phyloP scores from a whole-genome alignment of 202 grass and related monocot genomes.

The Schoenoplectus tabernaemontani region DNA sequence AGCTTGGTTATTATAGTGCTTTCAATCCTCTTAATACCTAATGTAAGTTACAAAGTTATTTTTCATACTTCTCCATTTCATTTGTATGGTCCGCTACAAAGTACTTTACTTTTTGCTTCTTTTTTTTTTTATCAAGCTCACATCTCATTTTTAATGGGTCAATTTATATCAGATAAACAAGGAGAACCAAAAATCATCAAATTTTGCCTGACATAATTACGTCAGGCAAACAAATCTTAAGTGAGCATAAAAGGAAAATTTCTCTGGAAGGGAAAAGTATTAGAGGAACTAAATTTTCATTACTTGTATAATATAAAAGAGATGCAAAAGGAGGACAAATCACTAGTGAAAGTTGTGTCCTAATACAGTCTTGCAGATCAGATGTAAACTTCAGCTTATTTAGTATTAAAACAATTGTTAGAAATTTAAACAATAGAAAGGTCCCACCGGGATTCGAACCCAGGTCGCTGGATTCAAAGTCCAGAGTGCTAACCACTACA shows the following conservation, averaged over 20 bases:
- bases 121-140: background rate
- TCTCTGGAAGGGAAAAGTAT: background rate
- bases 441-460: constrained; percentile 50
- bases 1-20: background rate
- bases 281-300: background rate
- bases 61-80: background rate
- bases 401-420: background rate
- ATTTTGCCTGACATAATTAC: background rate
- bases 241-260: background rate
- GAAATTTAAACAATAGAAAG: constrained; percentile 1
- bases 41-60: background rate
- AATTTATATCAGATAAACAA: background rate
- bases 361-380: no score
- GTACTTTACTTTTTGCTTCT: background rate
- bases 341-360: no score
- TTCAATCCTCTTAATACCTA: background rate
- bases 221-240: background rate
- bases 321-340: background rate
- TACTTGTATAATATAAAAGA: background rate
- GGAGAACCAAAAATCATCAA: background rate
- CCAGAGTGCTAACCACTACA: constrained; percentile 67
- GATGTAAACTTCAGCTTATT: background rate
- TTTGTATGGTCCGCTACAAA: background rate
- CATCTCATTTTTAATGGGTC: background rate
- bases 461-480: constrained; percentile 48